phyloP scores from a whole-genome alignment of 139 green algal genomes.

The Monoraphidium neglectum region DNA sequence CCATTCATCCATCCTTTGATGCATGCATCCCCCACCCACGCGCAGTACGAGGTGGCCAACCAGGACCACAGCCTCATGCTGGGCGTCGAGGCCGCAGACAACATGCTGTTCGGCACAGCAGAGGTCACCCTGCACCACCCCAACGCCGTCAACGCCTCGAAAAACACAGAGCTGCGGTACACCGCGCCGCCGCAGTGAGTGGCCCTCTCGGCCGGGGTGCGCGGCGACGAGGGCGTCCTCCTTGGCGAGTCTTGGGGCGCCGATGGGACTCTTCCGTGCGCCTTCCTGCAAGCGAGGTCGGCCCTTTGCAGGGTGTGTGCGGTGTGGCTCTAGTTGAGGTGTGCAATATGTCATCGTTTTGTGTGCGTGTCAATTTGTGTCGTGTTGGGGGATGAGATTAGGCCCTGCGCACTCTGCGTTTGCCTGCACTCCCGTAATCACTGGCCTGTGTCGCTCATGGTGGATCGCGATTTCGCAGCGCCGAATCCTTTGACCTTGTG shows the following conservation, averaged over 20 bases:
- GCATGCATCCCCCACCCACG: neutral
- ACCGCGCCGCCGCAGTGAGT: neutral
- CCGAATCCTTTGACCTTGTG: no score
- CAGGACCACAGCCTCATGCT: slow-evolving; percentile 92
- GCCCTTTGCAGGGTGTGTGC: neutral
- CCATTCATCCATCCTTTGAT: neutral
- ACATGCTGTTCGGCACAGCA: slow-evolving; percentile 81
- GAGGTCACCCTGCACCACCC: slow-evolving; percentile 86
- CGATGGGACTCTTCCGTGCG: neutral
- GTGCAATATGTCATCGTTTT: neutral
- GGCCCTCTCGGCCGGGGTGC: neutral
- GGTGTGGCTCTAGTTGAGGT: neutral
- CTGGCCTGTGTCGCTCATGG: no score
- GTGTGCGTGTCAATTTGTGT: no score
- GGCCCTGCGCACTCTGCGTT: no score
- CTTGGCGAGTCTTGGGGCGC: no score
- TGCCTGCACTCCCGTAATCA: no score
- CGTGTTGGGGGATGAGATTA: no score
- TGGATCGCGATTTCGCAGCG: no score
- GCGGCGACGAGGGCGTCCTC: neutral
- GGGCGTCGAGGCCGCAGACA: slow-evolving; percentile 90
- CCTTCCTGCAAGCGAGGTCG: neutral
- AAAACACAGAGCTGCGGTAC: slow-evolving; percentile 31
- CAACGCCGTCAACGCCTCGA: slow-evolving; percentile 87
- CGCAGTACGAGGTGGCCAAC: slow-evolving; percentile 89